These are phyloP conservation scores for Penicillium fuscoglaucum DNA, from an alignment of 2,329 filamentous ascomycete genomes.

Conservation along the genomic window DNA sequence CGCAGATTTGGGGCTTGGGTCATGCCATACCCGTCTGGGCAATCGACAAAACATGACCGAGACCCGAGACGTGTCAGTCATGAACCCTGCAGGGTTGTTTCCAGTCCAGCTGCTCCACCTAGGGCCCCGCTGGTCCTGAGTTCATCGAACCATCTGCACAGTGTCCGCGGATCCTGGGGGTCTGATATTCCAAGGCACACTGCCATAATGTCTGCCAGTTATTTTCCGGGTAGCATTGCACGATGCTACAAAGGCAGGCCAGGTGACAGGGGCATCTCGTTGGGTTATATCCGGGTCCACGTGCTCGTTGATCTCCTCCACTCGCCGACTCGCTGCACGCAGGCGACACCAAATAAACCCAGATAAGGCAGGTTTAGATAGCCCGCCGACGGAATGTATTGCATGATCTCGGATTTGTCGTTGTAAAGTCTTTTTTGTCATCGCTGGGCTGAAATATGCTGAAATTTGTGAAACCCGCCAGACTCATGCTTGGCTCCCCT, in stretches of 20 bases:
- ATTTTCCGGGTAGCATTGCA: neutral
- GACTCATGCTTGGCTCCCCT: conserved; percentile 10
- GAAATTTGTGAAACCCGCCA: conserved; percentile 9
- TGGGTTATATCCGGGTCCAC: neutral
- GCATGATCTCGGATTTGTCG: neutral
- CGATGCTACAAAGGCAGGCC: neutral
- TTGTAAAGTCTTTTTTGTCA: conserved; percentile 4
- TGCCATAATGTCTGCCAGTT: neutral
- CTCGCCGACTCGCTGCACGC: neutral
- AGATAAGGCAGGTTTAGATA: conserved; percentile 2
- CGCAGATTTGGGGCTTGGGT: neutral
- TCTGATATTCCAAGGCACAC: neutral
- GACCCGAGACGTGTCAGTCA: neutral
- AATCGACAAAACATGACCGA: neutral
- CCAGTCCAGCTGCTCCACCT: neutral
- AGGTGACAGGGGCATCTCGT: neutral
- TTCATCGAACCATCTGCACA: neutral
- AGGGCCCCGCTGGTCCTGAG: neutral
- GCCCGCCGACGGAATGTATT: neutral
- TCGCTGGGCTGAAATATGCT: conserved; percentile 7
- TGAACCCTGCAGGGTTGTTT: too few relatives aligned
- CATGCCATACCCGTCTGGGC: neutral
- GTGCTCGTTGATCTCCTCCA: neutral
- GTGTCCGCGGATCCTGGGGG: neutral
- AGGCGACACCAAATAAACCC: neutral